phyloP scores from a whole-genome alignment of 2,329 filamentous ascomycete genomes.

The Aspergillus unguis region DNA sequence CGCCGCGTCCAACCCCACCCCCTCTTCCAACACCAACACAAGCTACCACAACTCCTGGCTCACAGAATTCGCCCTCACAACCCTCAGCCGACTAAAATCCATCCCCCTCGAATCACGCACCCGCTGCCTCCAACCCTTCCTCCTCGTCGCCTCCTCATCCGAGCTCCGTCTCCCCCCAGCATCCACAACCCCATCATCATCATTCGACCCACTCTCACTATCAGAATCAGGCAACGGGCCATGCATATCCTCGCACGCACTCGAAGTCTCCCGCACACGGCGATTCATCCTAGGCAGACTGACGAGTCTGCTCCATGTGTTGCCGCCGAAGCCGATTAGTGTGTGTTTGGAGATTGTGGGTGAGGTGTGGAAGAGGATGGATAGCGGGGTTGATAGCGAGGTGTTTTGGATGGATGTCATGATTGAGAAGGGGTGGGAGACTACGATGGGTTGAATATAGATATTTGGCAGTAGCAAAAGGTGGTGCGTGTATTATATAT shows the following conservation, averaged over 20 bases:
- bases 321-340: conserved; percentile 52
- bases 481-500: background rate
- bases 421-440: conserved; percentile 57
- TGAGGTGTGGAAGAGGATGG: conserved; percentile 53
- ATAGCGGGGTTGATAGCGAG: conserved; percentile 41
- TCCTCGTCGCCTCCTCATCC: conserved; percentile 50
- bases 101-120: conserved; percentile 54
- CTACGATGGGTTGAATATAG: conserved; percentile 46
- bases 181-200: conserved; percentile 15
- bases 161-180: conserved; percentile 45
- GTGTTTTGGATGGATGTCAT: conserved; percentile 57
- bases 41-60: conserved; percentile 41
- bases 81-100: conserved; percentile 48
- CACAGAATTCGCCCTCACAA: conserved; percentile 51
- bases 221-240: conserved; percentile 16
- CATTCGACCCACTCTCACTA: background rate
- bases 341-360: conserved; percentile 51
- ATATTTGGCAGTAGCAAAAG: background rate
- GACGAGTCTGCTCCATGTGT: conserved; percentile 43
- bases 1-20: background rate
- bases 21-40: conserved; percentile 7
- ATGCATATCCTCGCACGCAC: conserved; percentile 36
- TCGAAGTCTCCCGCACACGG: conserved; percentile 48
- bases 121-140: conserved; percentile 52
- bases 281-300: conserved; percentile 51